phyloP scores from a whole-genome alignment of 108 stramenopile genomes.

The Pinguiococcus pyrenoidosus region DNA sequence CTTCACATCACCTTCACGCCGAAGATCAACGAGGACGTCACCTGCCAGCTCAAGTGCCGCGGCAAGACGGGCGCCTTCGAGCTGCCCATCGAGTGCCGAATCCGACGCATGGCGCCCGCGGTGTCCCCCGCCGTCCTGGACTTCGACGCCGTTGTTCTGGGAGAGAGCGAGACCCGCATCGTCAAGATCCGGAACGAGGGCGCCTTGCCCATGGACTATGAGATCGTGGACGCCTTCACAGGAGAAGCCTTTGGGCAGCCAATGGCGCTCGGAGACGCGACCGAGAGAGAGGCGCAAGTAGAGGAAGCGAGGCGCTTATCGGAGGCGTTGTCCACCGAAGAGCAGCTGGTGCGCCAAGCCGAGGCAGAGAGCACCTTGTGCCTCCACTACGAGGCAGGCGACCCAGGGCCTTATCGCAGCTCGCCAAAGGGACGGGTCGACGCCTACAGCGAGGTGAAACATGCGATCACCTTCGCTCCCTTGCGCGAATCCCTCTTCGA shows the following conservation, averaged over 20 bases:
- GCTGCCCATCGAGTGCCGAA: constrained; percentile 31
- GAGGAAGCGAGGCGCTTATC: neutral
- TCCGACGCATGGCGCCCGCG: constrained; percentile 19
- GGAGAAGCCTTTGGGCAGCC: too few relatives aligned
- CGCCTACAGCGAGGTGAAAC: too few relatives aligned
- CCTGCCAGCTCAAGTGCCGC: constrained; percentile 19
- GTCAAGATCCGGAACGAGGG: constrained; percentile 29
- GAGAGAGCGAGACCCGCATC: constrained; percentile 20
- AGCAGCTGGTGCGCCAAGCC: neutral
- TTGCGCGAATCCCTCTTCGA: neutral
- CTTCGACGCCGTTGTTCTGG: constrained; percentile 33
- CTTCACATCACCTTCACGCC: constrained; percentile 39
- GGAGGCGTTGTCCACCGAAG: too few relatives aligned
- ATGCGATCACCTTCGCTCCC: too few relatives aligned
- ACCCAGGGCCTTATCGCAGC: too few relatives aligned
- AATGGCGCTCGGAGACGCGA: neutral
- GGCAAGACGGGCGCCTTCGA: constrained; percentile 38
- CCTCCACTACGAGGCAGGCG: constrained; percentile 11
- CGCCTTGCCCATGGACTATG: constrained; percentile 23
- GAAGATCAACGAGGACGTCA: constrained; percentile 38
- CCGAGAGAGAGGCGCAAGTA: constrained; percentile 4
- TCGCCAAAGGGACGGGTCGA: too few relatives aligned
- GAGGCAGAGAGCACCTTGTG: constrained; percentile 5
- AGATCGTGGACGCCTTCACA: constrained; percentile 1
- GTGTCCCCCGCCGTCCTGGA: constrained; percentile 1